Base-by-base conservation (phyloP, 192 early-diverging fungal species). In the Podila epigama region DNA sequence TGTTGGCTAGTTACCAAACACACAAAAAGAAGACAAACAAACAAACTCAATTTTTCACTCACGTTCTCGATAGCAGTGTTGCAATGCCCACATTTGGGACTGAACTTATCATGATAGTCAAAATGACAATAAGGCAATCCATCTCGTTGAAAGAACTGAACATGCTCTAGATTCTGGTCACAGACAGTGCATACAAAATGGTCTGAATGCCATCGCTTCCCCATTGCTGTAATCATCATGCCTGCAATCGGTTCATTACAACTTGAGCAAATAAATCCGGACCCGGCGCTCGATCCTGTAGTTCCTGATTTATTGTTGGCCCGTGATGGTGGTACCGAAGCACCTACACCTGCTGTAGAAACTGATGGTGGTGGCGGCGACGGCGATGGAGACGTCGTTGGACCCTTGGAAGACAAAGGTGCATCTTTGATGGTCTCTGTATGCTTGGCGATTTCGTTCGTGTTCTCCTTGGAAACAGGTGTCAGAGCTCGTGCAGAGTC, bases 61-160 rank as follows among this genome's bases (percentile, higher is more conserved):
- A 85, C 86, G 31, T 84, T 82, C 65, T 86, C 84, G 8, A 89
- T 86, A 15, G 87, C 81, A 8, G 82, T 82, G n/a, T 83, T 53
- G 61, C 87, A 89, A 63, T 84, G 81, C 10, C 80, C 87, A 54
- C 87, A 89, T 31, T 77, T 75, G 5, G 82, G 70, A 66, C 84
- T 86, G 63, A 89, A 89, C 34, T 71, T 44, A 13, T 85, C 83
- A 59, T 85, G 83, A 54, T 77, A 89, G 40, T 86, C 85, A 4
- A 84, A 35, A n/a, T 79, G 78, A 56, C 87, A 89, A 58, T 89
- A 89, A 1, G 87, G 85, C 5, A 58, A 5, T 5, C 85, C 87
- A 65, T 86, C 81, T 35, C 84, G 83, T 51, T 89, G 85, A 58
- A 84, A 84, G 55, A 84, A 89, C 18, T 77, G 80, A 11, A 85